Evolutionary conservation across 257 asterid species (phyloP).

Genomic region (Perilla frutescens): DNA sequence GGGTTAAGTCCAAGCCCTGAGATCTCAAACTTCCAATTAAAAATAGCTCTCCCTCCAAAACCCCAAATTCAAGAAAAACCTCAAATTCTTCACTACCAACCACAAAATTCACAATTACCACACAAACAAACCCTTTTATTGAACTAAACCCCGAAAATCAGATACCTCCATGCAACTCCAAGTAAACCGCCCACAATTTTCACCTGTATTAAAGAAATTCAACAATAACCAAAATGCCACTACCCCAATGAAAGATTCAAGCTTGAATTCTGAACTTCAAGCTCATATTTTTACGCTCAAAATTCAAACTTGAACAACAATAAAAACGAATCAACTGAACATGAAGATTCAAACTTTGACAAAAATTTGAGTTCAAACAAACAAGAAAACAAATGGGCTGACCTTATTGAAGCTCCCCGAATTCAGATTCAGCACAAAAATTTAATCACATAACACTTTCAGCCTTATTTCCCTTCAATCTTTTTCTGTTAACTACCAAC

Average conservation of each 20-base stretch:
- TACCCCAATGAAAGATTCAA: conserved; percentile 42
- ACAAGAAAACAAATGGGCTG: conserved; percentile 46
- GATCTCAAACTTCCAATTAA: conserved; percentile 52
- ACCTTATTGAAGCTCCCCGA: conserved; percentile 55
- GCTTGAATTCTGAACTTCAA: conserved; percentile 59
- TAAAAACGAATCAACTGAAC: conserved; percentile 40
- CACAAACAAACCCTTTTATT: conserved; percentile 43
- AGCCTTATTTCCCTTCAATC: conserved; percentile 38
- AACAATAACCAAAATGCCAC: conserved; percentile 54
- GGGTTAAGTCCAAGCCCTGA: conserved; percentile 49
- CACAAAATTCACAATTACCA: conserved; percentile 29
- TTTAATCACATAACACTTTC: conserved; percentile 42
- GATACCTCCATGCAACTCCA: conserved; percentile 49
- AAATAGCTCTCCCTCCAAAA: conserved; percentile 70
- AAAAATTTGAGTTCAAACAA: conserved; percentile 40
- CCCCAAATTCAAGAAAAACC: conserved; percentile 43
- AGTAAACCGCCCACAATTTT: conserved; percentile 46
- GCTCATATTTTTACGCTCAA: conserved; percentile 45
- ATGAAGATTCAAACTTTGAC: conserved; percentile 44
- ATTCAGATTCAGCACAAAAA: conserved; percentile 44
- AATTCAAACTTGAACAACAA: conserved; percentile 43
- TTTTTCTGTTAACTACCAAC: conserved; percentile 39
- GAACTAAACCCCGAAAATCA: conserved; percentile 34
- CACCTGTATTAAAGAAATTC: conserved; percentile 40
- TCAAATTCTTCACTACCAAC: conserved; percentile 34